A percentile compares a stretch with the other conserved stretches of the same genome.
phyloP scores from a whole-genome alignment of 1,284 basidiomycete genomes.

The Cystobasidium slooffiae region DNA sequence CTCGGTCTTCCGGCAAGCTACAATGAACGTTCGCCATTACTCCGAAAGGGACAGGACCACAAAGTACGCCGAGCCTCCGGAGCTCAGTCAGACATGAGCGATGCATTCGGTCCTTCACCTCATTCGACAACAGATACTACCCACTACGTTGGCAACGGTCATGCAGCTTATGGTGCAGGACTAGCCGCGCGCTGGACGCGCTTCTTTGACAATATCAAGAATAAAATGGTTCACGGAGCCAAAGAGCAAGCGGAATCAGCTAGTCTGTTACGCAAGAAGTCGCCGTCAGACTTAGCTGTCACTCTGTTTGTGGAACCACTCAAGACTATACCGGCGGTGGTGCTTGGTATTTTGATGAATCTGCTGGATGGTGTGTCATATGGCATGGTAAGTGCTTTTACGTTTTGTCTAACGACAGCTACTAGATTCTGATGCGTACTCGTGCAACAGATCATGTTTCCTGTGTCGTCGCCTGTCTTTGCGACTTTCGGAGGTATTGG shows the following conservation, averaged over 20 bases:
- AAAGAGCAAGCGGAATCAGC: slow-evolving; percentile 15
- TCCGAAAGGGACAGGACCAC: not conserved
- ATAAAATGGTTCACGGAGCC: not conserved
- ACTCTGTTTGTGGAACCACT: slow-evolving; percentile 17
- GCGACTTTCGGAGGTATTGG: slow-evolving; percentile 81
- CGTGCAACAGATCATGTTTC: slow-evolving; percentile 78
- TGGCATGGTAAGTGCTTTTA: slow-evolving; percentile 55
- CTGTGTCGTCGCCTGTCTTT: slow-evolving; percentile 74
- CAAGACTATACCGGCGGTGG: slow-evolving; percentile 68
- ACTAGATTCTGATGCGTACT: not conserved
- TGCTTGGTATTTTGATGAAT: slow-evolving; percentile 85
- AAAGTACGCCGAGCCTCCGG: not conserved
- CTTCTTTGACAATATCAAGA: slow-evolving; percentile 12
- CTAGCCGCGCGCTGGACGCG: slow-evolving; percentile 11
- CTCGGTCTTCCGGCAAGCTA: slow-evolving; percentile 11
- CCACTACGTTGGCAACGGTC: not conserved
- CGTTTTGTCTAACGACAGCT: slow-evolving; percentile 59
- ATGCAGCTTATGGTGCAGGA: not conserved
- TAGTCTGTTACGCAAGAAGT: slow-evolving; percentile 8
- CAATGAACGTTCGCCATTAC: slow-evolving; percentile 14
- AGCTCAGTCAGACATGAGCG: not conserved
- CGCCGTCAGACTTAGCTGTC: slow-evolving; percentile 11
- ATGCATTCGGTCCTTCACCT: not conserved
- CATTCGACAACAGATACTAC: not conserved
- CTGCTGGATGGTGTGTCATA: slow-evolving; percentile 84